A percentile compares a stretch with the other conserved stretches of the same genome.
These are phyloP conservation scores for Myrmaecium sp. DNA, from an alignment of 2,329 filamentous ascomycete genomes.

Conservation along the genomic window DNA sequence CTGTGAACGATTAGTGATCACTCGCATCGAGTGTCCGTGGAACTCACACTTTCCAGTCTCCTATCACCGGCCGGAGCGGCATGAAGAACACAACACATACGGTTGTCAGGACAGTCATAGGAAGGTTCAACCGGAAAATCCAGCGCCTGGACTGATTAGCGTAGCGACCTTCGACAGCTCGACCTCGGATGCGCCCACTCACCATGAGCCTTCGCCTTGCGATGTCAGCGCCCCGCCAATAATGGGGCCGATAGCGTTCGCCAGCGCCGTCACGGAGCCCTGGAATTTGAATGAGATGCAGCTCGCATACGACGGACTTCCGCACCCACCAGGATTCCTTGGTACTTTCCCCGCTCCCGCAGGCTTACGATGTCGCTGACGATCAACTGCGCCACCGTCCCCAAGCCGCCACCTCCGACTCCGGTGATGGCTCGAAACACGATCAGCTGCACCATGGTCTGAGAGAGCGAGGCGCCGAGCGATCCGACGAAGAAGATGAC, in stretches of 20 bases:
- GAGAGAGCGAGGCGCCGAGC: constrained; percentile 26
- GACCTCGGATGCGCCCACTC: neutral
- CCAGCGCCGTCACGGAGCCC: constrained; percentile 35
- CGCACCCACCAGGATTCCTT: constrained; percentile 8
- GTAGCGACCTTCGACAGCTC: neutral
- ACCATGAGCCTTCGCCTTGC: constrained; percentile 6
- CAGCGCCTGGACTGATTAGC: constrained; percentile 4
- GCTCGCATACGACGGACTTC: constrained; percentile 1
- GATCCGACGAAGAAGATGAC: constrained; percentile 32
- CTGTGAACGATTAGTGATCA: constrained; percentile 8
- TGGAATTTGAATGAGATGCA: constrained; percentile 6
- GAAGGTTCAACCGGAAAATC: constrained; percentile 29
- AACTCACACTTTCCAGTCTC: constrained; percentile 25
- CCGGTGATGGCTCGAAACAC: constrained; percentile 10
- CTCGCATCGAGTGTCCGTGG: too few relatives aligned
- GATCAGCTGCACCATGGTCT: constrained; percentile 23
- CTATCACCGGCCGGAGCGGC: constrained; percentile 37
- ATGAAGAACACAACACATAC: constrained; percentile 36
- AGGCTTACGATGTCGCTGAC: constrained; percentile 13
- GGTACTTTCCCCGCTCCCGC: constrained; percentile 14
- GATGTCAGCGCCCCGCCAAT: constrained; percentile 34
- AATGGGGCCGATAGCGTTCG: constrained; percentile 38
- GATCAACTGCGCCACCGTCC: constrained; percentile 14
- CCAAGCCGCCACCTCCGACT: constrained; percentile 10
- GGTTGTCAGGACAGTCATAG: constrained; percentile 32